Base-by-base conservation (phyloP, 208 protist species). In the Phytomonas francai region DNA sequence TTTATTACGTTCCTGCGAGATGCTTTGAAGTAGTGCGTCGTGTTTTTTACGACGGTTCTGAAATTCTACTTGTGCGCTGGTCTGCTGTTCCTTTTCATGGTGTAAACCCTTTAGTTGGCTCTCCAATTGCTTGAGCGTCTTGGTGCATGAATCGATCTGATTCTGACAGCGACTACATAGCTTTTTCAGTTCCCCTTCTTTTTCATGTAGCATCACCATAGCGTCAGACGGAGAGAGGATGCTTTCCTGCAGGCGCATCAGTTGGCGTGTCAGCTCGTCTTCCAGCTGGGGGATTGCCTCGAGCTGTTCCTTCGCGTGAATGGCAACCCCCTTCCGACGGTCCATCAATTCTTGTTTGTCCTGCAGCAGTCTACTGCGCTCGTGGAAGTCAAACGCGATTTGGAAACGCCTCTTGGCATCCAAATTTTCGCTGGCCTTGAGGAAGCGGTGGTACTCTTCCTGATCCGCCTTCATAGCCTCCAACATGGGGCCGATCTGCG, bases 401-500 rank as follows among this genome's bases (percentile, higher is more conserved):
- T 83, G 74, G 67, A 95, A 94, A 14, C 71, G 66, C 63, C 72
- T 76, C 74, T 89, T 89, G 54, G 78, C 76, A 65, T 97, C 84
- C 51, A 96, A 78, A 36, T 74, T 77, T 60, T 90, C 88, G 63
- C 72, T 84, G 45, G 85, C 68, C 31, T 82, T 70, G 42, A 92
- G 68, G 65, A 89, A 94, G 6, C 62, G 59, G 65, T 90, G 73
- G 72, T 95, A 97, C 70, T 92, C 90, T 32, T 89, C 82, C 59
- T 94, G 88, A 65, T 97, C 89, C n/a, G 86, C 80, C 36, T 80
- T 79, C 88, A 95, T 93, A 7, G 84, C 84, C 54, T 88, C 79
- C 19, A 97, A 72, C 84, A 93, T 92, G 4, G 93, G 89, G 5
- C 83, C 85, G 32, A 97, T 95, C 56, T 96, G 84, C 8, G 66